Base-by-base conservation (phyloP, 305 asterid genomes). In the Rubia peregrina region DNA sequence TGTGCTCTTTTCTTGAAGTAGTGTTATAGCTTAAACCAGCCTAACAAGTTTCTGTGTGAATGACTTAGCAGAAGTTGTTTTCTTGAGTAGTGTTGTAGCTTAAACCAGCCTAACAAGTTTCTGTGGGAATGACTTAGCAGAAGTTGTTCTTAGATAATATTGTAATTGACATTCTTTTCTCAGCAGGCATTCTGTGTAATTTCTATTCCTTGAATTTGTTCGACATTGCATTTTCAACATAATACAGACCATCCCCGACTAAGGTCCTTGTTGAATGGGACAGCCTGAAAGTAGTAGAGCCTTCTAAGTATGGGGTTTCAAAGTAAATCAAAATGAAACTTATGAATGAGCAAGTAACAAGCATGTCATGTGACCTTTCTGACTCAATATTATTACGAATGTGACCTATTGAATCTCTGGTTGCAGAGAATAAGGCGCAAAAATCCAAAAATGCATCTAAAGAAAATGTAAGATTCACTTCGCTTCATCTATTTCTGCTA, bases 361-460 rank as follows among this genome's bases (percentile, higher is more conserved):
- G 41, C 71, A 38, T 57, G 55, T n/a, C 60, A n/a, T 56, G 62
- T 40, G 44, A 65, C 24, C 55, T 44, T 67, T 70, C 70, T 68
- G 44, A 9, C n/a, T 63, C 22, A 17, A 17, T 63, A 30, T 38
- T 38, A 36, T 62, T 62, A 40, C 22, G 41, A 60, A 60, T 16
- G 48, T 63, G 11, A 36, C 48, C 46, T 17, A 36, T 63, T 63
- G 10, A 61, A 61, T 51, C 78, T 78, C 11, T 77, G 59, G 71
- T 67, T 80, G 81, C 94, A 83, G 91, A 61, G 71, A 85, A 78
- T 71, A 88, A 77, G 79, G 48, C 22, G 42, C 64, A 9, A 53
- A 49, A 40, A 36, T 65, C 70, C 48, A 76, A 80, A 73, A 22
- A 66, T 12, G 73, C 80, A 61, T 86, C 90, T 16, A 86, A 82